Conservation (phyloP, 1,139 yeast genomes). For the Geotrichum klebahnii region DNA sequence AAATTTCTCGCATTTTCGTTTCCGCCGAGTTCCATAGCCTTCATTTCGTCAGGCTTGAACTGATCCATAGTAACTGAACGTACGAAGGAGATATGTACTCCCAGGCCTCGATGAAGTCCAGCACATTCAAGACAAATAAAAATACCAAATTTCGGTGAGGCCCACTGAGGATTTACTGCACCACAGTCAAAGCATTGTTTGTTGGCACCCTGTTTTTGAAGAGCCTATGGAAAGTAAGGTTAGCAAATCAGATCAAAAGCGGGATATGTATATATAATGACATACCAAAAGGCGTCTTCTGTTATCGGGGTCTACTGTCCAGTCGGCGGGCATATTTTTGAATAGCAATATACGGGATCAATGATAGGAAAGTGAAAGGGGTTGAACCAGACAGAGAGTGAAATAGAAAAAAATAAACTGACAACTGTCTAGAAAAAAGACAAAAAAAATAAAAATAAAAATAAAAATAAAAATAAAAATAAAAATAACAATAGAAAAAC, state of each 20-base stretch:
- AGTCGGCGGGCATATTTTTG: slow-evolving; percentile 40
- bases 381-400: not conserved
- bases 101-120: slow-evolving; percentile 92
- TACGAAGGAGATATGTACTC: slow-evolving; percentile 93
- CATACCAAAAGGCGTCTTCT: slow-evolving; percentile 64
- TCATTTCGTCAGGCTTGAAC: slow-evolving; percentile 84
- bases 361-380: not conserved
- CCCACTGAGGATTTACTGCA: slow-evolving; percentile 97
- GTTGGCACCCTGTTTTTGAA: slow-evolving; percentile 79
- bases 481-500: no score
- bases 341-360: not conserved
- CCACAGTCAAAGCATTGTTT: slow-evolving; percentile 83
- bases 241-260: not conserved
- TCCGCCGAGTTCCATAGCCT: slow-evolving; percentile 91
- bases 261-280: not conserved
- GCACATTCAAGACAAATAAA: slow-evolving; percentile 93
- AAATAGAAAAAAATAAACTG: not conserved
- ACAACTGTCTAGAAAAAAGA: not conserved
- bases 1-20: slow-evolving; percentile 81
- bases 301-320: slow-evolving; percentile 89
- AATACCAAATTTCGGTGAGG: slow-evolving; percentile 93
- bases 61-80: slow-evolving; percentile 87
- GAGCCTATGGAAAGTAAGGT: slow-evolving; percentile 35
- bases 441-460: not conserved
- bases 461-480: no score